Conservation (phyloP, 2,329 filamentous ascomycete species). For the Aspergillaceae sp. region DNA sequence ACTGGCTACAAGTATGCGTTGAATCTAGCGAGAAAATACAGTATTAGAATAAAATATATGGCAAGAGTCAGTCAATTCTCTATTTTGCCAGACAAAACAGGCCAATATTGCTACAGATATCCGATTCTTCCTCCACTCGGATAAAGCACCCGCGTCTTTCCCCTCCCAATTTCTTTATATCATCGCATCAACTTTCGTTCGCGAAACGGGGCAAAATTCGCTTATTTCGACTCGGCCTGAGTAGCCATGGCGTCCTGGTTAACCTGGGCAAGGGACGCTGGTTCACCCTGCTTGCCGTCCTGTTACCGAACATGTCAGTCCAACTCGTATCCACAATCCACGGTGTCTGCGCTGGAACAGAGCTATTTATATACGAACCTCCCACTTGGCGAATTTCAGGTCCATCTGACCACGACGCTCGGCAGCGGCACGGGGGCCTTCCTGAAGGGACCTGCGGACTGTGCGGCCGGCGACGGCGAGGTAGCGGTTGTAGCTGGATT, state of each 20-base stretch:
- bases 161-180: constrained; percentile 12
- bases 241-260: constrained; percentile 43
- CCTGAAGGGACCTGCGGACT: constrained; percentile 94
- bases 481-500: constrained; percentile 96
- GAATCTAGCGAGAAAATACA: not conserved
- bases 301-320: constrained; percentile 40
- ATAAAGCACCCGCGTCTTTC: constrained; percentile 14
- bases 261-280: constrained; percentile 58
- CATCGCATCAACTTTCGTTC: constrained; percentile 9
- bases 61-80: constrained; percentile 18
- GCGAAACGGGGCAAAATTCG: constrained; percentile 7
- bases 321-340: constrained; percentile 4
- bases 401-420: constrained; percentile 89
- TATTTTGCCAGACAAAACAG: constrained; percentile 21
- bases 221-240: constrained; percentile 34
- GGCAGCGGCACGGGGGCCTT: constrained; percentile 76
- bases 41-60: constrained; percentile 6
- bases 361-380: constrained; percentile 55
- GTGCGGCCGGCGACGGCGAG: constrained; percentile 88
- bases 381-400: constrained; percentile 86
- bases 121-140: constrained; percentile 14
- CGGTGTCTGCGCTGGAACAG: constrained; percentile 2
- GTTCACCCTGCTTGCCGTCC: constrained; percentile 93
- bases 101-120: constrained; percentile 33
- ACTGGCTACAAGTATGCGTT: constrained; percentile 1